Evolutionary conservation across 148 eudicot genomes (phyloP).

Genomic region (Rhododendron mucronatum): DNA sequence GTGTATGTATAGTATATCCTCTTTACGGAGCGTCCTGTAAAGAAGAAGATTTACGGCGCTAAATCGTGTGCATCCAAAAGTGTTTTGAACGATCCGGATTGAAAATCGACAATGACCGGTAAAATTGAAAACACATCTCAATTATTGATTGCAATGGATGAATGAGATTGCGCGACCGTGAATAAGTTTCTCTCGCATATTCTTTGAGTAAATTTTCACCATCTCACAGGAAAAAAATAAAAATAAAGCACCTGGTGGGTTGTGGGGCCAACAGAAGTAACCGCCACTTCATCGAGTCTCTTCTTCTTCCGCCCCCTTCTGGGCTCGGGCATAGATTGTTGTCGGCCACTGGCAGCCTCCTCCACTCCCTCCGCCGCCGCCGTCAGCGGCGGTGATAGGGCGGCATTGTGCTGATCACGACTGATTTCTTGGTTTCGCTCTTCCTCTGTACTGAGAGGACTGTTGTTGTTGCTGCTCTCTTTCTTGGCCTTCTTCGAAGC

Average conservation of each 20-base stretch:
- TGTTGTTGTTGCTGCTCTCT: not conserved
- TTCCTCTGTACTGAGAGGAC: not conserved
- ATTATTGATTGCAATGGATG: too few relatives aligned
- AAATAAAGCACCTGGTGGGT: conserved; percentile 5
- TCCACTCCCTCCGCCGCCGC: not conserved
- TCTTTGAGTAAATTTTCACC: not conserved
- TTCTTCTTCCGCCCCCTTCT: conserved; percentile 10
- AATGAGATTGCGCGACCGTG: too few relatives aligned
- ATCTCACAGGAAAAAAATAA: not conserved
- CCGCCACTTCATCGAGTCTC: conserved; percentile 13
- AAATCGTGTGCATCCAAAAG: too few relatives aligned
- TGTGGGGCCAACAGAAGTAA: not conserved
- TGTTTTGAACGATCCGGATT: too few relatives aligned
- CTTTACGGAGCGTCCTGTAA: too few relatives aligned
- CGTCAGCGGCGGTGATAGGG: not conserved
- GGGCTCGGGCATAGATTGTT: not conserved
- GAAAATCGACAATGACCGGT: too few relatives aligned
- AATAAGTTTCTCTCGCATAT: too few relatives aligned
- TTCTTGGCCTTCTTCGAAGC: not conserved
- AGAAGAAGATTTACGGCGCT: too few relatives aligned
- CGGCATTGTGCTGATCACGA: not conserved
- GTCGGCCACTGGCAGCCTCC: not conserved
- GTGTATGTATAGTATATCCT: too few relatives aligned
- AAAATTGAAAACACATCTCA: too few relatives aligned
- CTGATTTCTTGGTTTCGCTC: not conserved